Percentiles rank a stretch among this genome's conserved stretches.
Evolutionary conservation across 1,284 basidiomycete species (phyloP).

Genomic region (Schizophyllum amplum): DNA sequence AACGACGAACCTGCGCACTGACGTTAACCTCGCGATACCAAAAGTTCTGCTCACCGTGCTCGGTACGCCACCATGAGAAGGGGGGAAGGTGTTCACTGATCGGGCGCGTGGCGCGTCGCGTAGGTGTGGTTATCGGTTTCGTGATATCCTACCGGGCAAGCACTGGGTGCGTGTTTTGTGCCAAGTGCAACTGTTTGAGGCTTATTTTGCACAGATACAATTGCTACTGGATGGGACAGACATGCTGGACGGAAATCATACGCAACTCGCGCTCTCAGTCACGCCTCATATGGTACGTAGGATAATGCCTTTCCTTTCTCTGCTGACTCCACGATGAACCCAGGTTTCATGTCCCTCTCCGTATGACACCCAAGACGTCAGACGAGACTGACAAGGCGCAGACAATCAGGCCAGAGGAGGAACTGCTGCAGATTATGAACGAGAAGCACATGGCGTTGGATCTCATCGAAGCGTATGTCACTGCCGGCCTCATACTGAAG

Average conservation of each 20-base stretch:
- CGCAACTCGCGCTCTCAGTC: conserved; percentile 37
- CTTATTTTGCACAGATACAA: conserved; percentile 35
- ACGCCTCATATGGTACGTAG: conserved; percentile 51
- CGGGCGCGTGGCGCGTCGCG: background rate
- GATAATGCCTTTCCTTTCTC: background rate
- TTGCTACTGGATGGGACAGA: conserved; percentile 57
- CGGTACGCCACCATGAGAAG: conserved; percentile 25
- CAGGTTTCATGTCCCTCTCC: conserved; percentile 39
- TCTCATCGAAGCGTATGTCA: conserved; percentile 44
- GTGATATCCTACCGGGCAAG: conserved; percentile 60
- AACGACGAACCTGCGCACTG: conserved; percentile 7
- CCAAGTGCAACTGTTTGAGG: background rate
- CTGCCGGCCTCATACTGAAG: background rate
- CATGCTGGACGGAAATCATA: conserved; percentile 52
- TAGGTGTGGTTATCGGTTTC: conserved; percentile 65
- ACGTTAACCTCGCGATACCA: conserved; percentile 38
- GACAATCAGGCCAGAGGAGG: conserved; percentile 26
- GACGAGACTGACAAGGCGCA: conserved; percentile 25
- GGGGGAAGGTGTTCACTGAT: background rate
- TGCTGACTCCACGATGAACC: background rate
- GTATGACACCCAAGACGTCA: conserved; percentile 28
- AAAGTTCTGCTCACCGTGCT: conserved; percentile 54
- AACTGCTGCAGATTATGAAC: conserved; percentile 42
- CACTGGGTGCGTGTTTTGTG: conserved; percentile 36
- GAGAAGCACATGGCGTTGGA: conserved; percentile 56